Evolutionary conservation across 2,329 filamentous ascomycete species (phyloP), one percentile per base, ranked within the genome.

Genomic region (Sclerotinia borealis): DNA sequence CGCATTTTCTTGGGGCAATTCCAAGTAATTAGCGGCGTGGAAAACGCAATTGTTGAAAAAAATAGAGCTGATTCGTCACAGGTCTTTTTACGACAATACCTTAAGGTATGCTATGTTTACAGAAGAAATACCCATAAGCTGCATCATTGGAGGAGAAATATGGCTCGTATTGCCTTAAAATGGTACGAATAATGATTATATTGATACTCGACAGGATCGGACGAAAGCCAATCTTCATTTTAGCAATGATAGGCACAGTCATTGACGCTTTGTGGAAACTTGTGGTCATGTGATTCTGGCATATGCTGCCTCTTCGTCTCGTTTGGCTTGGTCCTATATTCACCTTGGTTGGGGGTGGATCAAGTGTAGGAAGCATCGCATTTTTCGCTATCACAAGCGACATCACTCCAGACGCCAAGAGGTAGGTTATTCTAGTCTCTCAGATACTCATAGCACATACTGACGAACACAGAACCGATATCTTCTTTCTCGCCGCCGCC

Each of bases 331-430:
- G 70, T 2, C 73, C 76, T 3, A 45, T 75, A 1, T 70, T 72
- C 37, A 55, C 48, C 15, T 51, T 77, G 2, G 65, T 75, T 25
- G 77, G 77, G 2, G 77, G 76, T 11, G 77, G 76, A 0, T 70
- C 72, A 54, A 68, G 72, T 4, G 74, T 76, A 7, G 52, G 73
- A 3, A 39, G 61, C 1, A 74, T 75, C 34, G 68, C 70, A 6
- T 65, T 78, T 25, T 73, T 71, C 37, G 74, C 75, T 34, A 76
- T 78, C 52, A 67, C 72, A 6, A 73, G 72, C 10, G 77, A 79
- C 64, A 68, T 78, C 19, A 71, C 76, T 1, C 70, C 74, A 0
- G 75, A 77, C 34, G 73, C 73, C 4, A 71, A 72, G 31, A 34
- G 49, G 49, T 51, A 75, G 75, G 75, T 76, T 64, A 5, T 41